Base-by-base conservation (phyloP, 805 yeast genomes). In the Candida michaelii region DNA sequence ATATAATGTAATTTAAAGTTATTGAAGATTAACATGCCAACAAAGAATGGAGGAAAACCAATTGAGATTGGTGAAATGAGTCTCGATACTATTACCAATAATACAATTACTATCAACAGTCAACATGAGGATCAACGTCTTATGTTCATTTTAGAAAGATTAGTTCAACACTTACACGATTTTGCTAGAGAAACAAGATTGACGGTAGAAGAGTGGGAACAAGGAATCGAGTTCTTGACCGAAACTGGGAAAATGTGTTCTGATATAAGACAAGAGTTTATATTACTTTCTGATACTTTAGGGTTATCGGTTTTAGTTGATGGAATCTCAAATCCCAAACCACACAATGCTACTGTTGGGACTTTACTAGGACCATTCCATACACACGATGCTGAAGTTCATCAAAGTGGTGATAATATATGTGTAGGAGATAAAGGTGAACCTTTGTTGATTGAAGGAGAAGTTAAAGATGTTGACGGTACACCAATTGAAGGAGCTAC, bases 331-430 rank as follows among this genome's bases (percentile, higher is more conserved):
- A 51, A 54, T 35, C 58, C 58, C 12, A 54, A 54, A 37, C 58
- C 58, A n/a, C 35, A 41, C 11, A 33, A 36, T 16, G 58, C 58
- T 14, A 54, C 58, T 11, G 37, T 50, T 18, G 58, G 58, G 8
- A 54, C 58, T 11, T 43, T 54, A 29, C 43, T 54, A 35, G 57
- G 58, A 5, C 58, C 58, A 30, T 54, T 54, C 44, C 58, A 54
- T 30, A 54, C 58, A 5, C 58, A 54, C 38, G 56, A 53, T 42
- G 58, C 57, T 29, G 52, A 41, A 19, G 41, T 40, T 27, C 50
- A 49, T 31, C 48, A 46, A 19, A 41, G 41, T 21, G 58, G 54
- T 19, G 39, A 40, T 13, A 44, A 51, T 1, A 51, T 54, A 16
- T 43, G 48, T 43, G 48, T 55, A 17, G 47, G 43, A 6, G 56